phyloP scores from a whole-genome alignment of 192 early-diverging fungal genomes.

The Kappamyces sp. region DNA sequence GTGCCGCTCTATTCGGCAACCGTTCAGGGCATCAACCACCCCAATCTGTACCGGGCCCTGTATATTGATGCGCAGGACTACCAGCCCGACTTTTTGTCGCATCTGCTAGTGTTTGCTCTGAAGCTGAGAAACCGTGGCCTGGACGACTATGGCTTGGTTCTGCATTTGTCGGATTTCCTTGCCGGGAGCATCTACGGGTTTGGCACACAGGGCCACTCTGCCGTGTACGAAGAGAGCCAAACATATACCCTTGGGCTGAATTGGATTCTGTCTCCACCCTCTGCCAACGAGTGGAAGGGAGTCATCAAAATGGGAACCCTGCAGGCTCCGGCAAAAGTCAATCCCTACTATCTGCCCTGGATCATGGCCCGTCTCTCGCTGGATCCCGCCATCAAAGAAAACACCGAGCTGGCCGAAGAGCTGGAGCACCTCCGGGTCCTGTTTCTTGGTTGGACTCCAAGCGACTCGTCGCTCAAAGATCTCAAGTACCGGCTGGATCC shows the following conservation, averaged over 20 bases:
- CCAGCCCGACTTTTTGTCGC: slow-evolving; percentile 69
- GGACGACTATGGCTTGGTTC: slow-evolving; percentile 77
- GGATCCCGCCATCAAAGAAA: slow-evolving; percentile 51
- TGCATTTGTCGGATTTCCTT: slow-evolving; percentile 79
- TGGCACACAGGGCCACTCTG: slow-evolving; percentile 84
- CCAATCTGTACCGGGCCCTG: slow-evolving; percentile 80
- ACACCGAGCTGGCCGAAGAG: slow-evolving; percentile 49
- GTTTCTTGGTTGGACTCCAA: slow-evolving; percentile 79
- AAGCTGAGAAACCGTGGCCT: slow-evolving; percentile 81
- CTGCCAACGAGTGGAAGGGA: slow-evolving; percentile 25
- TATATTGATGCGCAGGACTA: slow-evolving; percentile 85
- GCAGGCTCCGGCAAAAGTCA: slow-evolving; percentile 60
- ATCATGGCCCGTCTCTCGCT: slow-evolving; percentile 80
- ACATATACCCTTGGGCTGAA: slow-evolving; percentile 61
- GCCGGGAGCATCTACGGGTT: slow-evolving; percentile 80
- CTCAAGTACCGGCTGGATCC: slow-evolving; percentile 91
- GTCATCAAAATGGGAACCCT: slow-evolving; percentile 30
- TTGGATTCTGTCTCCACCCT: slow-evolving; percentile 35
- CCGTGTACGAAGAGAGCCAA: slow-evolving; percentile 83
- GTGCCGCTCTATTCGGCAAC: slow-evolving; percentile 83
- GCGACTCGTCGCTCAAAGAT: slow-evolving; percentile 59
- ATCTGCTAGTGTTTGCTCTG: slow-evolving; percentile 80
- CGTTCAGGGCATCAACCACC: slow-evolving; percentile 61
- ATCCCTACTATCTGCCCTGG: slow-evolving; percentile 92
- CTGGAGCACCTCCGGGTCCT: slow-evolving; percentile 57